A percentile compares a stretch with the other conserved stretches of the same genome.
Evolutionary conservation across 352 stramenopile genomes (phyloP).

Genomic region (Hyaloperonospora arabidopsidis): DNA sequence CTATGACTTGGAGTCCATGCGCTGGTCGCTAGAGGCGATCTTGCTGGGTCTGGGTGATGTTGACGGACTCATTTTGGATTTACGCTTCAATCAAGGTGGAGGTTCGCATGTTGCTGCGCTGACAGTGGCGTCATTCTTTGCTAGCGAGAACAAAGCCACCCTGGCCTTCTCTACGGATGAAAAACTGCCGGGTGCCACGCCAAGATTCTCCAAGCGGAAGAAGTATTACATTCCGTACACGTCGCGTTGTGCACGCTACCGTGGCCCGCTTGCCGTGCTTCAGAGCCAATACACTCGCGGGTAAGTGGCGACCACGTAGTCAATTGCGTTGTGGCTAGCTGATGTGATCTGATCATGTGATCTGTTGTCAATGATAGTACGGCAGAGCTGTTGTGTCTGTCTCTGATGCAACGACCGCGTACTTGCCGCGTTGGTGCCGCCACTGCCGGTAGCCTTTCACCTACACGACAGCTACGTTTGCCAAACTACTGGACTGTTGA

Average conservation of each 20-base stretch:
- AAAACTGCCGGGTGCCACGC: slow-evolving; percentile 33
- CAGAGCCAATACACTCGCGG: slow-evolving; percentile 72
- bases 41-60: slow-evolving; percentile 51
- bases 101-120: slow-evolving; percentile 57
- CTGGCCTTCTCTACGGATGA: slow-evolving; percentile 68
- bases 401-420: slow-evolving; percentile 51
- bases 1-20: slow-evolving; percentile 83
- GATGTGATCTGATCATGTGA: slow-evolving; percentile 1
- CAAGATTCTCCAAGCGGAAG: slow-evolving; percentile 45
- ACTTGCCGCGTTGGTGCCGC: slow-evolving; percentile 53
- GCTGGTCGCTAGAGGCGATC: slow-evolving; percentile 79
- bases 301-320: slow-evolving; percentile 25
- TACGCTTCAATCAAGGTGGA: slow-evolving; percentile 69
- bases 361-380: slow-evolving; percentile 31
- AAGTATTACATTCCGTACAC: slow-evolving; percentile 60
- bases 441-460: slow-evolving; percentile 56
- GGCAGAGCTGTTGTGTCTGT: slow-evolving; percentile 59
- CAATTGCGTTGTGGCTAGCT: neutral
- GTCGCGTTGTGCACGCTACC: slow-evolving; percentile 46
- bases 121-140: slow-evolving; percentile 69
- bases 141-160: slow-evolving; percentile 29
- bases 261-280: slow-evolving; percentile 58
- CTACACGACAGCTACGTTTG: slow-evolving; percentile 55
- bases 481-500: slow-evolving; percentile 81
- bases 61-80: slow-evolving; percentile 65